Evolutionary conservation across 257 asterid genomes (phyloP).

Genomic region (Mitragyna speciosa): DNA sequence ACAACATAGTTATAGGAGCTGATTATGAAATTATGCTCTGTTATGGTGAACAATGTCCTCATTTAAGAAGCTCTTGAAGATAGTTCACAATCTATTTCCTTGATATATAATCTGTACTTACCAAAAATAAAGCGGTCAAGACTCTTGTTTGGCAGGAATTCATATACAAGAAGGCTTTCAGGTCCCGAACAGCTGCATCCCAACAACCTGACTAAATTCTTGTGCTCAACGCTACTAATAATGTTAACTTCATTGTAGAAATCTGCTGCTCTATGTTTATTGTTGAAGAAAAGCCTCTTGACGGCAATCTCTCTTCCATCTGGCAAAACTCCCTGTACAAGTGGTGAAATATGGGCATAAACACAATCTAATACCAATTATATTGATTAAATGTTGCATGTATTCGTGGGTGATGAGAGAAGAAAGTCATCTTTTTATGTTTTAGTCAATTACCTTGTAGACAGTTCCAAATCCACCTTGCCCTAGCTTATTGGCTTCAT

Average conservation of each 20-base stretch:
- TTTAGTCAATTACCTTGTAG: slow-evolving; percentile 52
- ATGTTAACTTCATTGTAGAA: slow-evolving; percentile 92
- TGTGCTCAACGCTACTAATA: slow-evolving; percentile 89
- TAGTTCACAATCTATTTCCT: background rate
- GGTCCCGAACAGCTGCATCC: slow-evolving; percentile 95
- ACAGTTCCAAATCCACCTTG: slow-evolving; percentile 96
- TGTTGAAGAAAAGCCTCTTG: slow-evolving; percentile 85
- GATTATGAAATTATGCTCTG: background rate
- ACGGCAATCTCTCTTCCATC: slow-evolving; percentile 97
- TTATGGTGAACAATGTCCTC: background rate
- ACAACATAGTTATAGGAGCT: background rate
- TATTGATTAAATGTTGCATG: background rate
- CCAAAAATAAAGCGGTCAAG: slow-evolving; percentile 79
- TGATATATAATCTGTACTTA: slow-evolving; percentile 28
- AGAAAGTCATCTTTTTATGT: background rate
- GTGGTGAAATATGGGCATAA: background rate
- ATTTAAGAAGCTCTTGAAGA: background rate
- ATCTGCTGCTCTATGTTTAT: slow-evolving; percentile 84
- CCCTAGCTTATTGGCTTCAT: slow-evolving; percentile 84
- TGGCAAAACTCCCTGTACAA: slow-evolving; percentile 65
- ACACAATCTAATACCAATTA: background rate
- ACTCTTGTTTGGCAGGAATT: slow-evolving; percentile 67
- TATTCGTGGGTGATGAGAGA: background rate
- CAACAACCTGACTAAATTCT: slow-evolving; percentile 73
- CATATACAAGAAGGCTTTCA: slow-evolving; percentile 91